Conservation (phyloP, 805 yeast genomes). For the Wickerhamomyces xylosicus region DNA sequence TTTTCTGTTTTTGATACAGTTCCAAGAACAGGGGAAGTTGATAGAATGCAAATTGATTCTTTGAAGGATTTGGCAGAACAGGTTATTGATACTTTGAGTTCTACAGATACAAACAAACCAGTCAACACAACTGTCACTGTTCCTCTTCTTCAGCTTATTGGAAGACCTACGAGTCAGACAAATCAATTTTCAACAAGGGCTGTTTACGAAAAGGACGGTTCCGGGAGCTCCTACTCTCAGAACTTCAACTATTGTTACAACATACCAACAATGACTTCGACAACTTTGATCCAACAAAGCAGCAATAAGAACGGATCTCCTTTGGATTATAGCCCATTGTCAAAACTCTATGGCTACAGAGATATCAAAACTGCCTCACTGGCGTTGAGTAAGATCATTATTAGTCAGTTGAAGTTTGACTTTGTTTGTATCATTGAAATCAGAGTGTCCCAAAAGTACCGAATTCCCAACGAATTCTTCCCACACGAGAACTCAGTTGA, state of each 20-base stretch:
- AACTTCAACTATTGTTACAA: slow-evolving; percentile 35
- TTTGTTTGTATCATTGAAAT: slow-evolving; percentile 43
- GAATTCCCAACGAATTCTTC: slow-evolving; percentile 30
- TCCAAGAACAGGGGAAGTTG: slow-evolving; percentile 25
- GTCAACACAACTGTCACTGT: slow-evolving; percentile 1
- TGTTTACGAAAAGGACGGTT: slow-evolving; percentile 53
- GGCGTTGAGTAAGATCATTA: slow-evolving; percentile 27
- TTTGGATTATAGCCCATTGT: slow-evolving; percentile 26
- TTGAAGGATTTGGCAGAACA: slow-evolving; percentile 31
- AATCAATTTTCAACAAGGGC: slow-evolving; percentile 22
- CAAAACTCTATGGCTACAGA: slow-evolving; percentile 24
- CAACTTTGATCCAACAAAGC: slow-evolving; percentile 2
- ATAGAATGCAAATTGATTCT: slow-evolving; percentile 23
- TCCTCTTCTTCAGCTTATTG: slow-evolving; percentile 25
- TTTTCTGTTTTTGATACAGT: slow-evolving; percentile 46
- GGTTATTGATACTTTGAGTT: slow-evolving; percentile 30
- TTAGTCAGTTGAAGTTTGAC: slow-evolving; percentile 25
- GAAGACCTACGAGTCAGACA: slow-evolving; percentile 46
- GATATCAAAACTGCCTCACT: slow-evolving; percentile 35
- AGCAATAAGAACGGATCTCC: slow-evolving; percentile 12
- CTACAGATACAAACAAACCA: slow-evolving; percentile 17
- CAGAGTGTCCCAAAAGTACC: slow-evolving; percentile 35
- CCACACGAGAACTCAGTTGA: slow-evolving; percentile 35
- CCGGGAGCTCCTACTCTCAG: slow-evolving; percentile 50
- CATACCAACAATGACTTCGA: slow-evolving; percentile 16